Evolutionary conservation across 2,329 filamentous ascomycete genomes (phyloP), one percentile per base, ranked within the genome.

Genomic region (Talaromyces albobiverticillius): DNA sequence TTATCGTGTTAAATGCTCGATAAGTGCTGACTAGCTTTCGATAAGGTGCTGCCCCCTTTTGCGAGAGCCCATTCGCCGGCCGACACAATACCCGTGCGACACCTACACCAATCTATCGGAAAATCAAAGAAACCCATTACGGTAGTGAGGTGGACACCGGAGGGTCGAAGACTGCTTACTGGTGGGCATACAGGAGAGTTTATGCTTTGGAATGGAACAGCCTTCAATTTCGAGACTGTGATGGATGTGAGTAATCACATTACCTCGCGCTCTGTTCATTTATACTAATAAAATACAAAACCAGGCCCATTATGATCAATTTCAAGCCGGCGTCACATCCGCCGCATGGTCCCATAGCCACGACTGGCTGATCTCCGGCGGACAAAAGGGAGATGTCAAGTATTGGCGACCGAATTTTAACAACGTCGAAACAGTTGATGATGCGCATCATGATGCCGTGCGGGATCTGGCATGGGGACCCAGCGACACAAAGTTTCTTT

Each of bases 361-460:
- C 67, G 94, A 99, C 74, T 99, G 94, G 93, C 80, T 99, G 11
- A 83, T 99, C 51, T 97, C 94, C 7, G 92, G 90, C 51, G 94
- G 97, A 68, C 92, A 97, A 71, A 91, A 94, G 62, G 94, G 94
- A 54, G 82, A 94, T 59, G 87, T 99, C 73, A 97, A 97, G 76
- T 99, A 99, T 75, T 97, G 93, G 90, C 91, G 96, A 71, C 90
- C 93, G 29, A 99, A 97, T 71, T 96, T 99, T 77, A 97, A 99
- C 79, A 96, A 97, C 65, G 91, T 97, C 56, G 90, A 97, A 71
- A 92, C 90, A 51, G 90, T 99, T 51, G 72, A 75, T 51, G 86
- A 92, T 67, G 94, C 91, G 6, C 94, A 97, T 68, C 84, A 84
- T 46, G 91, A 96, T 67, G 88, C 93, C 4, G 89, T 99, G 57